phyloP scores from a whole-genome alignment of 192 early-diverging fungal species.

The Piromyces sp. region DNA sequence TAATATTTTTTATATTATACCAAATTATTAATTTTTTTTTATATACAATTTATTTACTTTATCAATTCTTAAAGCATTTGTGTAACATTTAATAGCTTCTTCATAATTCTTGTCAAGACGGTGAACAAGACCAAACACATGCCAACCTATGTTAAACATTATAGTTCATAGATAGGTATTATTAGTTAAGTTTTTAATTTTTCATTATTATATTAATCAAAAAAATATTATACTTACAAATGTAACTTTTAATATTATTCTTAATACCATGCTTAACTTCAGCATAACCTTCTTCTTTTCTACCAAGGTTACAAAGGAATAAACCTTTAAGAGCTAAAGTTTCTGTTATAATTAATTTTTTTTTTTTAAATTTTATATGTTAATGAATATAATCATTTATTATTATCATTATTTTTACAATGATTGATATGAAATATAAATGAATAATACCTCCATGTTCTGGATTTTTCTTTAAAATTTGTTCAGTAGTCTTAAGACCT shows the following conservation, averaged over 20 bases:
- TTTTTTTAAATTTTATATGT: neutral
- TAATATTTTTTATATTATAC: no score
- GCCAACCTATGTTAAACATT: slow-evolving; percentile 55
- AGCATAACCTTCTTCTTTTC: slow-evolving; percentile 79
- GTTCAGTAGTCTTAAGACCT: slow-evolving; percentile 74
- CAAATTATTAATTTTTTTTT: no score
- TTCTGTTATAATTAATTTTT: slow-evolving; percentile 24
- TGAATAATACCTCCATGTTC: slow-evolving; percentile 63
- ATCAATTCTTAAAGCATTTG: slow-evolving; percentile 67
- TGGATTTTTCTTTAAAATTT: slow-evolving; percentile 83
- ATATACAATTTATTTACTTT: slow-evolving; percentile 19
- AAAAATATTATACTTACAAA: no score
- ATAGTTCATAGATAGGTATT: no score
- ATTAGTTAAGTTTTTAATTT: no score
- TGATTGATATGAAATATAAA: no score
- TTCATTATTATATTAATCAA: no score
- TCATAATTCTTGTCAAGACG: slow-evolving; percentile 82
- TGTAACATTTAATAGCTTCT: slow-evolving; percentile 82
- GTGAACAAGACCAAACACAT: slow-evolving; percentile 84
- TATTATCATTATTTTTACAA: no score
- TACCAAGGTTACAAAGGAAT: slow-evolving; percentile 74
- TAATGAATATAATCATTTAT: no score
- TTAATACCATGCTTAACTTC: slow-evolving; percentile 68
- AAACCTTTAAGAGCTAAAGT: slow-evolving; percentile 89
- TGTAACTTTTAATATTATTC: slow-evolving; percentile 63